Percentiles rank a stretch among this genome's conserved stretches.
Conservation (phyloP, 768 basidiomycete genomes). For the Pulveroboletus sp. region DNA sequence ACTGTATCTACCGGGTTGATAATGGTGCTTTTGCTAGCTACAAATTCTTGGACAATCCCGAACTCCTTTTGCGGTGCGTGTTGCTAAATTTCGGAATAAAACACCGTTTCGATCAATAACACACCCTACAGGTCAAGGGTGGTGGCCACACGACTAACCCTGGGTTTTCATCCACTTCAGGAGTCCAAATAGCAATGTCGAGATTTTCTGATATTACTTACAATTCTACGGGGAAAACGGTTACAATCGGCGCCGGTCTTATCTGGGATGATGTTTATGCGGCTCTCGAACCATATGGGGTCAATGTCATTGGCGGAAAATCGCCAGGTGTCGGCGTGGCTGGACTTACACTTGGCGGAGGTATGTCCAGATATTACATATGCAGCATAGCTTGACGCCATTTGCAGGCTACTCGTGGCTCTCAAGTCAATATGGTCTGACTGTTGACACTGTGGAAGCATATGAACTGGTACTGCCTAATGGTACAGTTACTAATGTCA, state of each 20-base stretch:
- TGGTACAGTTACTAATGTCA: slow-evolving; percentile 40
- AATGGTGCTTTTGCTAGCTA: background rate
- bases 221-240: slow-evolving; percentile 36
- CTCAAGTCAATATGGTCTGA: slow-evolving; percentile 60
- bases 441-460: slow-evolving; percentile 50
- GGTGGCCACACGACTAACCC: slow-evolving; percentile 58
- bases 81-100: background rate
- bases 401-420: slow-evolving; percentile 36
- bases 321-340: slow-evolving; percentile 57
- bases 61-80: slow-evolving; percentile 28
- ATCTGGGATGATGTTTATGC: slow-evolving; percentile 68
- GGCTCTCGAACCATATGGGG: slow-evolving; percentile 41
- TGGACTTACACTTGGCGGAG: slow-evolving; percentile 58
- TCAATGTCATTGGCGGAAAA: slow-evolving; percentile 55
- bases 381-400: background rate
- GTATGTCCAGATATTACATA: slow-evolving; percentile 14
- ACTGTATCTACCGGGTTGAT: background rate
- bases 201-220: slow-evolving; percentile 43
- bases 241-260: slow-evolving; percentile 37
- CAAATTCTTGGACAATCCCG: slow-evolving; percentile 40
- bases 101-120: background rate
- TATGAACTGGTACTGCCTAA: slow-evolving; percentile 51
- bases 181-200: slow-evolving; percentile 54
- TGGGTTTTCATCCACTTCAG: slow-evolving; percentile 55
- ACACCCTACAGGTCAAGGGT: slow-evolving; percentile 47